Base-by-base conservation (phyloP, 148 eudicot species). In the Vaccinium corymbosum region DNA sequence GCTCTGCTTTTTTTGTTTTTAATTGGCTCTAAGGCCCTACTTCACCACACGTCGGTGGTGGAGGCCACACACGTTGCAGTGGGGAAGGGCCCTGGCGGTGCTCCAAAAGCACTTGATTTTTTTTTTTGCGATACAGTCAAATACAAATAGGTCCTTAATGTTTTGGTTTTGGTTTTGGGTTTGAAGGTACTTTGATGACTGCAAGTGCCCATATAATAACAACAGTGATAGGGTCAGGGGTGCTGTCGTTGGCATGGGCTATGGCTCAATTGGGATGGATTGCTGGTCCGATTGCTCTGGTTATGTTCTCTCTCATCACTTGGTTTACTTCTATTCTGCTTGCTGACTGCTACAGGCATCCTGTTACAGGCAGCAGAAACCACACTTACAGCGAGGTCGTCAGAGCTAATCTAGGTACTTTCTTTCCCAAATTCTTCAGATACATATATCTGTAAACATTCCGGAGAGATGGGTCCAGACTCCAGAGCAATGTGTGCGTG, bases 201-300 rank as follows among this genome's bases (percentile, higher is more conserved):
- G 88, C 92, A 71, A 88, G 91, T 86, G 93, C 93, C 1, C 93
- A 92, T 68, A 92, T 90, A 48, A 90, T 92, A 87, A 91, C 95
- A 12, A 90, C 92, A 0, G 92, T 91, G 46, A 88, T 92, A 9
- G 95, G 95, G 59, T 90, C 93, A 6, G 95, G 95, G 16, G 93
- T 92, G 17, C 68, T 92, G 77, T 89, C 95, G 14, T 64, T 92
- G 49, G 91, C 95, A 75, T 92, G 95, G 95, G 93, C 92, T 22
- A 88, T 87, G n/a, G 93, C 93, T 62, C 93, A 92, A 85, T 76
- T 92, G 87, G 95, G 95, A 1, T 93, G 95, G 95, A 87, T 93
- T 49, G 90, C 90, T 0, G 95, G 95, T 29, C 90, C 91, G 42
- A 2, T 87, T 16, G 50, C 90, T 20, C 85, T 93, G 6, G 0